Conservation (phyloP, 345 rosid species). For the Eucalyptus tenuipes region DNA sequence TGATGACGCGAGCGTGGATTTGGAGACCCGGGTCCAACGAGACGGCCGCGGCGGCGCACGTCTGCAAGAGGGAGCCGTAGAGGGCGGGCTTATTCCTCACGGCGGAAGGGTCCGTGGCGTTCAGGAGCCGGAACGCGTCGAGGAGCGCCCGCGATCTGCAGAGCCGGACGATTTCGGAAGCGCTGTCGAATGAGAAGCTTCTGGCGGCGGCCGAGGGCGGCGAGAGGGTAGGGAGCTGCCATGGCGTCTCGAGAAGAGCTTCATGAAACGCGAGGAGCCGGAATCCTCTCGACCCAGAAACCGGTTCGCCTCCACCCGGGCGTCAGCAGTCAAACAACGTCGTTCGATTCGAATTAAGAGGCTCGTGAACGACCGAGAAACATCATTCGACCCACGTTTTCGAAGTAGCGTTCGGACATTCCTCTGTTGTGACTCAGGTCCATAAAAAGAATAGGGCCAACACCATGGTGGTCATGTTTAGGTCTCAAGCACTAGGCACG, state of each 20-base stretch:
- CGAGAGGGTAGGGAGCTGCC: conserved; percentile 13
- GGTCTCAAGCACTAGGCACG: too few relatives aligned
- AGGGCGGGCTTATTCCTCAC: conserved; percentile 34
- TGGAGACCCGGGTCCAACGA: conserved; percentile 63
- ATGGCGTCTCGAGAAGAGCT: conserved; percentile 24
- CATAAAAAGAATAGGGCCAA: too few relatives aligned
- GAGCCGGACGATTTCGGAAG: conserved; percentile 23
- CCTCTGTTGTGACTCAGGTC: not conserved
- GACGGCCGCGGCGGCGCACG: conserved; percentile 29
- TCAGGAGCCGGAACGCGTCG: conserved; percentile 46
- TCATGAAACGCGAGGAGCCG: conserved; percentile 13
- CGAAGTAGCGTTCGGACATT: not conserved
- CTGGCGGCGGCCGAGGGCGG: not conserved
- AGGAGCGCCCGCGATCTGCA: conserved; percentile 46
- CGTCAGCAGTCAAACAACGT: not conserved
- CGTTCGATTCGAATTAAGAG: not conserved
- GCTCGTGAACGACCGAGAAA: not conserved
- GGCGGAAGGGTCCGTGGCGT: conserved; percentile 10
- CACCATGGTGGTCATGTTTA: too few relatives aligned
- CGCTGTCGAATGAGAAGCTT: conserved; percentile 3
- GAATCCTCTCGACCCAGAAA: not conserved
- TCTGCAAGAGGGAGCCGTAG: conserved; percentile 67
- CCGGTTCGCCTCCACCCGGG: not conserved
- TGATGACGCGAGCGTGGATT: conserved; percentile 56
- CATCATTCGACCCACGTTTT: not conserved